These are phyloP conservation scores for Ganoderma meredithae DNA, from an alignment of 1,284 basidiomycete species.

Conservation along the genomic window DNA sequence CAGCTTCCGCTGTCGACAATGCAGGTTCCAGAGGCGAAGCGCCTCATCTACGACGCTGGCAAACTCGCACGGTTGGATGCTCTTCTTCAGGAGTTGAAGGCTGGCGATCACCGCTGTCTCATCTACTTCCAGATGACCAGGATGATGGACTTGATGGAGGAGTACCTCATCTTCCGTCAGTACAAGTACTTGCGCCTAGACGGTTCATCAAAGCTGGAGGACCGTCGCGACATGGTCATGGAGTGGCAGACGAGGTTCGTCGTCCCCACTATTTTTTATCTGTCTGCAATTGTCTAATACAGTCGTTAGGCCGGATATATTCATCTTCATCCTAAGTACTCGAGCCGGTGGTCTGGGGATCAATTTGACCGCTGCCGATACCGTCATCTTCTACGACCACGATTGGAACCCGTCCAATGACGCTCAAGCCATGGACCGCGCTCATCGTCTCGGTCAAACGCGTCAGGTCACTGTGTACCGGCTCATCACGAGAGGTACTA, in stretches of 20 bases:
- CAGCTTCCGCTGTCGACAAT: constrained; percentile 89
- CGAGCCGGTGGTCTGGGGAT: constrained; percentile 98
- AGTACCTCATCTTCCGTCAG: constrained; percentile 97
- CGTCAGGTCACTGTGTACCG: constrained; percentile 99
- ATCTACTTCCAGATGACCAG: constrained; percentile 99
- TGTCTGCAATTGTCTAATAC: background rate
- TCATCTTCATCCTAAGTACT: constrained; percentile 95
- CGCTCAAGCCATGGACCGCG: constrained; percentile 99
- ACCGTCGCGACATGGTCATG: constrained; percentile 98
- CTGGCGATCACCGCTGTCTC: constrained; percentile 92
- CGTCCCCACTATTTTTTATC: background rate
- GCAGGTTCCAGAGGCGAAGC: constrained; percentile 95
- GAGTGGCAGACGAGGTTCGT: constrained; percentile 97
- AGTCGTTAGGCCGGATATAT: constrained; percentile 83
- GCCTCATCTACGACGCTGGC: constrained; percentile 96
- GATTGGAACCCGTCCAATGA: constrained; percentile 99
- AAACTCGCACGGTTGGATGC: constrained; percentile 93
- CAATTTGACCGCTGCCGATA: constrained; percentile 97
- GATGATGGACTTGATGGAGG: constrained; percentile 99
- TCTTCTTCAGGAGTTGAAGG: constrained; percentile 92
- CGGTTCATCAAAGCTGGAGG: constrained; percentile 95
- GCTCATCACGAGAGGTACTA: constrained; percentile 95
- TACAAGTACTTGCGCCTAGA: constrained; percentile 98
- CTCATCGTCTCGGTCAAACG: constrained; percentile 98
- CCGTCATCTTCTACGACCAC: constrained; percentile 98